phyloP scores from a whole-genome alignment of 2,329 filamentous ascomycete genomes.

The Scedosporium boydii region DNA sequence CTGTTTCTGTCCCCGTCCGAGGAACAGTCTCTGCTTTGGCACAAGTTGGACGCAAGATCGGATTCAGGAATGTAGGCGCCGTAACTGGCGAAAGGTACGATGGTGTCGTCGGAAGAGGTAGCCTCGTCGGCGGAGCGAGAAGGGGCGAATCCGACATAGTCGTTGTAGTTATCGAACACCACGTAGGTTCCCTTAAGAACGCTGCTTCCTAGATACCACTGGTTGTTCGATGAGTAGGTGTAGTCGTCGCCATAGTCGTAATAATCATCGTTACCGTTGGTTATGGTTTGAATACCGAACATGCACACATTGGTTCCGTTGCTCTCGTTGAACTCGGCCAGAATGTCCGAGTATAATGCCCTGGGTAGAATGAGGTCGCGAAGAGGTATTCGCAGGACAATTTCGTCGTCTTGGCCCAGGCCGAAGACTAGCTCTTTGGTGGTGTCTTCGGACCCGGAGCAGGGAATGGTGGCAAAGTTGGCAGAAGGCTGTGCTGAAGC shows the following conservation, averaged over 20 bases:
- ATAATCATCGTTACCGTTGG: constrained; percentile 13
- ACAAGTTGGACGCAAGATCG: neutral
- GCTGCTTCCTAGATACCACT: constrained; percentile 46
- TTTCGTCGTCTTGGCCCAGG: constrained; percentile 36
- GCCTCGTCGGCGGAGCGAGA: constrained; percentile 48
- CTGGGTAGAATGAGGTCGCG: constrained; percentile 43
- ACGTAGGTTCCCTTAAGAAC: constrained; percentile 59
- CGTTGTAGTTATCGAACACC: constrained; percentile 64
- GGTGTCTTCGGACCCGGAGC: constrained; percentile 35
- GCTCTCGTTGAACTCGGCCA: constrained; percentile 29
- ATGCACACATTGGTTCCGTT: constrained; percentile 36
- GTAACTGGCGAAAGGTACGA: constrained; percentile 1
- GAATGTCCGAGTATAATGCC: constrained; percentile 16
- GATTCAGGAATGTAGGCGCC: constrained; percentile 1
- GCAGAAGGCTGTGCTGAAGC: constrained; percentile 28
- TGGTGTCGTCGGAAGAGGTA: constrained; percentile 16
- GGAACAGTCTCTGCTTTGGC: neutral
- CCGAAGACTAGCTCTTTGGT: constrained; percentile 40
- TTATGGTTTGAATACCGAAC: constrained; percentile 49
- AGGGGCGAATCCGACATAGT: constrained; percentile 61
- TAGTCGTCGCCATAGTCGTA: neutral
- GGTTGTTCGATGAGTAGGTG: constrained; percentile 13
- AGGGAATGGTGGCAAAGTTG: constrained; percentile 38
- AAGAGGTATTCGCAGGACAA: constrained; percentile 41
- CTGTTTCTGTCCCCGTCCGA: neutral